Evolutionary conservation across 2,329 filamentous ascomycete species (phyloP), one percentile per base, ranked within the genome.

Genomic region (Elsinoe ampelina): DNA sequence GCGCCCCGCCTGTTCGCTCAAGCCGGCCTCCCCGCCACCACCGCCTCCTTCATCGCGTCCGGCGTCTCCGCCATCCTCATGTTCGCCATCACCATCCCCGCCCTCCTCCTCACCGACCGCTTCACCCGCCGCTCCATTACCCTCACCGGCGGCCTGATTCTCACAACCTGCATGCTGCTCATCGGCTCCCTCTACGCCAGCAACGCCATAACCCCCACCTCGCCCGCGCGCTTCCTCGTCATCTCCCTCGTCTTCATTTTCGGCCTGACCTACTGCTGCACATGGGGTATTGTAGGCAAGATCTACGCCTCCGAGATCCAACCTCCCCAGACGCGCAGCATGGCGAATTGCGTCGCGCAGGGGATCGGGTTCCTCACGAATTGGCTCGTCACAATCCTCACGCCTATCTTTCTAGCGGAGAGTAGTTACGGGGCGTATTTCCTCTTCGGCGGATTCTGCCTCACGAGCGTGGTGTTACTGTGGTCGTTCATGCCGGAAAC

Each of bases 271-370:
- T 80, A 75, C 58, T 71, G 68, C 15, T 68, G 67, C 0, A 76
- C 76, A 0, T 82, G 80, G 78, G 78, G 71, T 1, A 75, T 83
- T n/a, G 73, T 75, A 0, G 72, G 78, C 47, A 78, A 79, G 60
- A 76, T 82, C 11, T 82, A 81, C 58, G 75, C 76, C 1, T 74
- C 74, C 3, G 80, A 83, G 66, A 81, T 82, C 43, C 79, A 82
- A 58, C 78, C 78, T 0, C 70, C 73, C 2, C 70, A 75, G 36
- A 81, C 77, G 0, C 71, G 80, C 4, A 78, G 77, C 1, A 73
- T 75, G 0, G 80, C 78, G 3, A 80, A 75, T 11, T 77, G 74
- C 57, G 62, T 82, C 2, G 77, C 76, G 0, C 72, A 79, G 62
- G 75, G 77, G 4, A 71, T 74, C 13, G 80, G 80, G 48, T 82